Conservation (phyloP, 148 eudicot species). For the Diospyros kaki region DNA sequence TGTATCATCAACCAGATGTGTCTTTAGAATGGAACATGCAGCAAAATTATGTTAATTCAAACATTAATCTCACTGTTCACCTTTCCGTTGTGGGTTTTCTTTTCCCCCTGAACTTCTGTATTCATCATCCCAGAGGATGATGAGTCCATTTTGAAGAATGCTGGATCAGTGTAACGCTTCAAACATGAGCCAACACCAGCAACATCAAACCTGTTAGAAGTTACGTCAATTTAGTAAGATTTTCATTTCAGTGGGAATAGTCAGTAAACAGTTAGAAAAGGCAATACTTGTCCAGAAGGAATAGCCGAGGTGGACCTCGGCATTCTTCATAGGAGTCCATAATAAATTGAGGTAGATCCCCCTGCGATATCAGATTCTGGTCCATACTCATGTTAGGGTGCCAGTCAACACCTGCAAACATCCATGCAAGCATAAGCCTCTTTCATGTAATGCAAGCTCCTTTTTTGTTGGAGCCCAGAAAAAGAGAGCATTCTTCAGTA, state of each 20-base stretch:
- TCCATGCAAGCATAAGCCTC: background rate
- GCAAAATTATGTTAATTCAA: background rate
- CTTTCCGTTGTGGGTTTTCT: conserved; percentile 75
- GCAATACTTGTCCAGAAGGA: conserved; percentile 90
- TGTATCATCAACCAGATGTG: no score
- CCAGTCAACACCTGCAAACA: conserved; percentile 76
- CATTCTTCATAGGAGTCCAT: conserved; percentile 98
- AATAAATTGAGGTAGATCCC: conserved; percentile 89
- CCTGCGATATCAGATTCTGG: conserved; percentile 61
- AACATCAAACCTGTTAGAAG: conserved; percentile 77
- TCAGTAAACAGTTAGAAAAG: background rate
- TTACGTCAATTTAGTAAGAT: conserved; percentile 10
- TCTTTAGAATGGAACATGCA: no score
- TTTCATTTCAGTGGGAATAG: background rate
- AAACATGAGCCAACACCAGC: conserved; percentile 98
- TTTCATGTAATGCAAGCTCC: background rate
- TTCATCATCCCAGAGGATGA: conserved; percentile 40
- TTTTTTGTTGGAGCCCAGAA: background rate
- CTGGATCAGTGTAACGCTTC: conserved; percentile 95
- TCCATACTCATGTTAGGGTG: conserved; percentile 67
- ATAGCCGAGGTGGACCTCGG: conserved; percentile 91
- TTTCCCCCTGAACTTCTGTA: conserved; percentile 70
- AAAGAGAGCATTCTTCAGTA: background rate
- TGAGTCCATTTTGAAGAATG: conserved; percentile 69
- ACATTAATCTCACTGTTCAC: conserved; percentile 24